A percentile compares a stretch with the other conserved stretches of the same genome.
These are phyloP conservation scores for Henningerozyma blattae DNA, from an alignment of 805 yeast genomes.

Conservation along the genomic window DNA sequence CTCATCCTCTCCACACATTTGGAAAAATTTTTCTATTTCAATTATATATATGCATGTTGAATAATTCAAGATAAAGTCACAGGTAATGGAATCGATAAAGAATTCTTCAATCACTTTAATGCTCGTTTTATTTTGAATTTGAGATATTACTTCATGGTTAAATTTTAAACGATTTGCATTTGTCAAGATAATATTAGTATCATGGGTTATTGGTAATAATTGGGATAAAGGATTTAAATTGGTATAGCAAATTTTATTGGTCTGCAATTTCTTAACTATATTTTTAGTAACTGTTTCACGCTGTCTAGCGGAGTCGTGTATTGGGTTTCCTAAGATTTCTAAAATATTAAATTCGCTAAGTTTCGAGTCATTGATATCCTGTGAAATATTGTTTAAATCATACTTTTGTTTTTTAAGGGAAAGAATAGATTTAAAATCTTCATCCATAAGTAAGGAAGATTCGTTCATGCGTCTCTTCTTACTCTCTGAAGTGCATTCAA, in stretches of 20 bases:
- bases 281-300: neutral
- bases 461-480: too few species aligned
- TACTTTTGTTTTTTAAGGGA: too few species aligned
- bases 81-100: neutral
- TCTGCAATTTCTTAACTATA: neutral
- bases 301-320: too few species aligned
- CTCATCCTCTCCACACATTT: conserved; percentile 2
- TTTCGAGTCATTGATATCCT: too few species aligned
- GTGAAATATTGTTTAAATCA: too few species aligned
- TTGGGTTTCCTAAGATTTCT: too few species aligned
- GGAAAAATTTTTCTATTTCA: conserved; percentile 13
- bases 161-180: conserved; percentile 6
- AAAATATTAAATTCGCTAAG: too few species aligned
- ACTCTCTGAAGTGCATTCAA: too few species aligned
- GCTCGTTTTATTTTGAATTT: conserved; percentile 1
- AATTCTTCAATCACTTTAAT: conserved; percentile 9
- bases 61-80: conserved; percentile 13
- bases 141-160: conserved; percentile 6
- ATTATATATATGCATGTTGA: conserved; percentile 10
- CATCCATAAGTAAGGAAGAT: too few species aligned
- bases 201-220: neutral
- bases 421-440: too few species aligned
- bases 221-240: neutral
- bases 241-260: conserved; percentile 7
- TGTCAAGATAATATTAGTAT: conserved; percentile 2